A percentile compares a stretch with the other conserved stretches of the same genome.
Conservation (phyloP, 2,329 filamentous ascomycete species). For the Didymella pomorum region DNA sequence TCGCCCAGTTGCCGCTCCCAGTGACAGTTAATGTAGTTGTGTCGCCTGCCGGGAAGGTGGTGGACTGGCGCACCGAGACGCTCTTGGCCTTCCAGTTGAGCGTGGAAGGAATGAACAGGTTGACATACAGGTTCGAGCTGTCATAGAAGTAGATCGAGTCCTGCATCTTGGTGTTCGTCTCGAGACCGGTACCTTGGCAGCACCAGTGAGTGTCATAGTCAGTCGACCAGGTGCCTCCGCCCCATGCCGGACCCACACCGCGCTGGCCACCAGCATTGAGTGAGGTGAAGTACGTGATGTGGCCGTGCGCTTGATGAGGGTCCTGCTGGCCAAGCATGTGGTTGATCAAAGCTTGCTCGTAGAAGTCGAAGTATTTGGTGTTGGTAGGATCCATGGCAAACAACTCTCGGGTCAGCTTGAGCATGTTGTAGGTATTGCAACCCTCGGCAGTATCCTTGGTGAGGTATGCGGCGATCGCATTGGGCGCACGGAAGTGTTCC, state of each 20-base stretch:
- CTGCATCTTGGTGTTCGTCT: constrained; percentile 63
- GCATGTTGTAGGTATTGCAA: constrained; percentile 9
- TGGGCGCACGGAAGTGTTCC: constrained; percentile 1
- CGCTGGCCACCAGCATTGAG: constrained; percentile 43
- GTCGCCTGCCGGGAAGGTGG: background rate
- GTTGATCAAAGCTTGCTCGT: constrained; percentile 9
- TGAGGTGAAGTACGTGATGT: constrained; percentile 8
- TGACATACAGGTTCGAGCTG: background rate
- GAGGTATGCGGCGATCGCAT: background rate
- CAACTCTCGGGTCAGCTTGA: constrained; percentile 6
- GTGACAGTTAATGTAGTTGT: background rate
- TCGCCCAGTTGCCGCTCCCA: background rate
- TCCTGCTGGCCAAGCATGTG: constrained; percentile 7
- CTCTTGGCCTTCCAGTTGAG: constrained; percentile 3
- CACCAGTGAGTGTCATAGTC: constrained; percentile 64
- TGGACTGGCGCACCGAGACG: background rate
- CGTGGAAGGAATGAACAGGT: constrained; percentile 45
- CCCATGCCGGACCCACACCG: constrained; percentile 61
- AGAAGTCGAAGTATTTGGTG: constrained; percentile 4
- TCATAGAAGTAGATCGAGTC: constrained; percentile 58
- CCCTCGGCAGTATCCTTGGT: constrained; percentile 1
- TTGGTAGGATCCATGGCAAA: background rate
- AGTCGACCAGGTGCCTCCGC: constrained; percentile 63
- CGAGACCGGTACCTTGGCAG: constrained; percentile 61
- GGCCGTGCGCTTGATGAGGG: background rate